These are phyloP conservation scores for Salvia sclarea DNA, from an alignment of 305 asterid species.

Conservation along the genomic window DNA sequence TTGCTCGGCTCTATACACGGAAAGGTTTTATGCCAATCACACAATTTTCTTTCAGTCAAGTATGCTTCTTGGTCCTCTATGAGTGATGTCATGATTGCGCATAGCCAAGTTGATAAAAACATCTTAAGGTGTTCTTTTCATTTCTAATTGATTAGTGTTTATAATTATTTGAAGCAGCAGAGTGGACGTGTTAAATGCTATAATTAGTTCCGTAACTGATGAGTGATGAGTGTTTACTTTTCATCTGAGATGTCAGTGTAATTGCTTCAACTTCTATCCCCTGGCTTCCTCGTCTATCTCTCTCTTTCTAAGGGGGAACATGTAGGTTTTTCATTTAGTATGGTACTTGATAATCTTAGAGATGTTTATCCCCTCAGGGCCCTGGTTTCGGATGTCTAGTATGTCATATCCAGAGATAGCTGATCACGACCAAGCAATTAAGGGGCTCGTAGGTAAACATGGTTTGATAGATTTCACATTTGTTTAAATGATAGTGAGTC, in stretches of 20 bases:
- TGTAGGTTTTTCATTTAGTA: neutral
- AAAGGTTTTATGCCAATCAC: slow-evolving; percentile 57
- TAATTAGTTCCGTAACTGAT: slow-evolving; percentile 8
- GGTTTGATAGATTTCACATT: slow-evolving; percentile 19
- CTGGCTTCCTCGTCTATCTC: neutral
- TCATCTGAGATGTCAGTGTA: neutral
- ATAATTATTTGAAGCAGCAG: slow-evolving; percentile 18
- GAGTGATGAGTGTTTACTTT: slow-evolving; percentile 10
- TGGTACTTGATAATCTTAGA: slow-evolving; percentile 26
- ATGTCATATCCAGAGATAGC: slow-evolving; percentile 76
- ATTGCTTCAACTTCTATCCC: neutral
- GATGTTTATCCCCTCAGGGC: slow-evolving; percentile 56
- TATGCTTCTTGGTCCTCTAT: slow-evolving; percentile 23
- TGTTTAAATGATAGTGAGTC: slow-evolving; percentile 1
- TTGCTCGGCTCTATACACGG: slow-evolving; percentile 79
- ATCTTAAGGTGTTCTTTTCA: neutral
- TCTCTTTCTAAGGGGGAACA: neutral
- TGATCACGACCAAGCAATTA: slow-evolving; percentile 65
- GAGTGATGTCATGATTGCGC: neutral
- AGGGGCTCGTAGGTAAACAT: slow-evolving; percentile 67
- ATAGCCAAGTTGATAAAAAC: neutral
- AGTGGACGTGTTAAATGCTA: slow-evolving; percentile 6
- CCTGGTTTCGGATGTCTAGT: slow-evolving; percentile 88
- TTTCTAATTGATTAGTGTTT: neutral
- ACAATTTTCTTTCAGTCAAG: slow-evolving; percentile 23